A percentile compares a stretch with the other conserved stretches of the same genome.
Conservation (phyloP, 2,329 filamentous ascomycete species). For the Biscogniauxia mediterranea region DNA sequence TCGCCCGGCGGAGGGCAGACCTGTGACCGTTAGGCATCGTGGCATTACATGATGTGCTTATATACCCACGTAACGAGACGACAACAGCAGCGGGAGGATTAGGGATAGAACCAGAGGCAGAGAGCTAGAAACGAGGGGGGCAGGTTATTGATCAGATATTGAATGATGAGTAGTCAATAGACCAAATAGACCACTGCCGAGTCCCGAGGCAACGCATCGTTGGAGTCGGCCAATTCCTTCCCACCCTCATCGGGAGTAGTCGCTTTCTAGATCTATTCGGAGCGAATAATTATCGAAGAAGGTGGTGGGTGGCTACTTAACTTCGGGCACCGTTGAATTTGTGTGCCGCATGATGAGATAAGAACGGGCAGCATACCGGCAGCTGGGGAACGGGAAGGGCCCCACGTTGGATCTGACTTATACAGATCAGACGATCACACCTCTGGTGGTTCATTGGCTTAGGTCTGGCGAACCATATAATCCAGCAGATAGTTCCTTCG, state of each 20-base stretch:
- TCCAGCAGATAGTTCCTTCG: neutral
- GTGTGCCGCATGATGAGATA: constrained; percentile 1
- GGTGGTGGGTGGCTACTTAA: neutral
- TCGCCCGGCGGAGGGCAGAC: neutral
- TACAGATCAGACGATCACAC: constrained; percentile 7
- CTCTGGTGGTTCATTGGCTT: constrained; percentile 1
- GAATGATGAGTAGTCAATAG: too few species aligned
- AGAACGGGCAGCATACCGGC: neutral
- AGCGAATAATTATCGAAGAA: neutral
- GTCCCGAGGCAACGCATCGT: neutral
- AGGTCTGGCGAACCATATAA: neutral
- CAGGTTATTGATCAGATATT: neutral
- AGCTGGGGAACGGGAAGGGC: constrained; percentile 2
- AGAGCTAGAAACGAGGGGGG: neutral
- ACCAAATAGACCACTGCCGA: neutral
- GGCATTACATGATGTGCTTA: neutral
- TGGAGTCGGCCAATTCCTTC: neutral
- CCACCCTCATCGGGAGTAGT: neutral
- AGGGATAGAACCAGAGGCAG: neutral
- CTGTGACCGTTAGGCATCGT: neutral
- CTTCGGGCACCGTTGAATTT: constrained; percentile 1
- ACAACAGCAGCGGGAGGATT: too few species aligned
- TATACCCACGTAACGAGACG: neutral
- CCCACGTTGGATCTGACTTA: constrained; percentile 5
- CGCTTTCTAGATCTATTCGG: neutral